phyloP scores from a whole-genome alignment of 1,284 basidiomycete species.

The Volvariella volvacea region DNA sequence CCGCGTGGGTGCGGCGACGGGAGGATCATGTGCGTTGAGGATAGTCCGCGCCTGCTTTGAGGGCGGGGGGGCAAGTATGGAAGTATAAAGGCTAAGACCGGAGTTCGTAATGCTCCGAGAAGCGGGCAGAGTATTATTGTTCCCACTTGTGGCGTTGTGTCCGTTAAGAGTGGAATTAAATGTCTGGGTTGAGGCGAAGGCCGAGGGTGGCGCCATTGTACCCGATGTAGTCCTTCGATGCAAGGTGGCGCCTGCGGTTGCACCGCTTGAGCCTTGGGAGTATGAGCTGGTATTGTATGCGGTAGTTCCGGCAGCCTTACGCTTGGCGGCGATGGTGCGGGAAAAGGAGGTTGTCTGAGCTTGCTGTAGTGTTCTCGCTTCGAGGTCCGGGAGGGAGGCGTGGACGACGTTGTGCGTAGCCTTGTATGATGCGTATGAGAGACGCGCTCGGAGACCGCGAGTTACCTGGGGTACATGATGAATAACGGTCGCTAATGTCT shows the following conservation, averaged over 20 bases:
- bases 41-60: constrained; percentile 68
- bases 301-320: constrained; percentile 37
- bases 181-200: constrained; percentile 31
- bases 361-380: constrained; percentile 45
- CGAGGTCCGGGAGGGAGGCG: constrained; percentile 60
- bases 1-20: constrained; percentile 46
- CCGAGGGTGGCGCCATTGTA: constrained; percentile 44
- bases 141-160: constrained; percentile 17
- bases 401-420: constrained; percentile 64
- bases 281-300: constrained; percentile 45
- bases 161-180: constrained; percentile 33
- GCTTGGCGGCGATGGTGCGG: constrained; percentile 51
- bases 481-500: constrained; percentile 22
- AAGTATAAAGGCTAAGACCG: constrained; percentile 51
- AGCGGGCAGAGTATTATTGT: constrained; percentile 15
- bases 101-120: constrained; percentile 17
- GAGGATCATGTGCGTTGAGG: constrained; percentile 63
- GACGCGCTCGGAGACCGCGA: constrained; percentile 65
- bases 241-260: constrained; percentile 21
- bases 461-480: constrained; percentile 54
- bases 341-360: constrained; percentile 32
- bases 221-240: constrained; percentile 29
- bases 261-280: constrained; percentile 33
- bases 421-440: constrained; percentile 77
- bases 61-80: constrained; percentile 69